phyloP scores from a whole-genome alignment of 2,329 filamentous ascomycete genomes.

The Xenoacremonium recifei region DNA sequence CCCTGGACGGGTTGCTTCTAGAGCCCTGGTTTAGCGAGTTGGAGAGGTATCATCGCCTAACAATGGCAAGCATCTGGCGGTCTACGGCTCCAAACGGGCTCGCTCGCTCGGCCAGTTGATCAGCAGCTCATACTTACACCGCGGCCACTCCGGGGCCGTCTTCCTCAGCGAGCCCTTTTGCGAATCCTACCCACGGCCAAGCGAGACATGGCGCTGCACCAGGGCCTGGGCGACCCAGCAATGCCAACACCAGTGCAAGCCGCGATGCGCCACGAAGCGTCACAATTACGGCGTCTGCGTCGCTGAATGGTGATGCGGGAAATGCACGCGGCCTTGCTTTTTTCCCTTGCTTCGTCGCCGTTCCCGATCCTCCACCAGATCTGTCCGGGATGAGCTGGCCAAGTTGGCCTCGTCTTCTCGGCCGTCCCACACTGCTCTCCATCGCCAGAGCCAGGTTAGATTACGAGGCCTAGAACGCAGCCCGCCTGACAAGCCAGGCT shows the following conservation, averaged over 20 bases:
- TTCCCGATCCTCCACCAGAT: conserved; percentile 20
- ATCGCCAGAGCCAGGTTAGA: background rate
- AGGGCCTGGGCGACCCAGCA: conserved; percentile 14
- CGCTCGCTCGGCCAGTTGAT: too few species aligned
- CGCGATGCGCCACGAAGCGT: conserved; percentile 16
- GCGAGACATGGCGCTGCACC: conserved; percentile 24
- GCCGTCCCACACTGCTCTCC: background rate
- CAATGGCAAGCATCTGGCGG: too few species aligned
- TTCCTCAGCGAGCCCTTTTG: too few species aligned
- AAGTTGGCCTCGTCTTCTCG: conserved; percentile 4
- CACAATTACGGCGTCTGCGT: conserved; percentile 9
- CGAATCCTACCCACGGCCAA: background rate
- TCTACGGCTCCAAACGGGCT: too few species aligned
- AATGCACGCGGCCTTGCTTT: conserved; percentile 10
- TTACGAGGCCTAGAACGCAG: background rate
- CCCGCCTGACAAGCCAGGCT: background rate
- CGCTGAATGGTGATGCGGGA: background rate
- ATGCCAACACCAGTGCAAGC: conserved; percentile 1
- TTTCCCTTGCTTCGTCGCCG: conserved; percentile 10
- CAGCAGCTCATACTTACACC: too few species aligned
- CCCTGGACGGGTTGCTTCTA: too few species aligned
- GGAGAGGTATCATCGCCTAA: too few species aligned
- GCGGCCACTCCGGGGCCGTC: too few species aligned
- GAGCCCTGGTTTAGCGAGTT: too few species aligned
- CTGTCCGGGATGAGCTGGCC: conserved; percentile 16